Evolutionary conservation across 1,284 basidiomycete genomes (phyloP).

Genomic region (Rhodotorula glutinis): DNA sequence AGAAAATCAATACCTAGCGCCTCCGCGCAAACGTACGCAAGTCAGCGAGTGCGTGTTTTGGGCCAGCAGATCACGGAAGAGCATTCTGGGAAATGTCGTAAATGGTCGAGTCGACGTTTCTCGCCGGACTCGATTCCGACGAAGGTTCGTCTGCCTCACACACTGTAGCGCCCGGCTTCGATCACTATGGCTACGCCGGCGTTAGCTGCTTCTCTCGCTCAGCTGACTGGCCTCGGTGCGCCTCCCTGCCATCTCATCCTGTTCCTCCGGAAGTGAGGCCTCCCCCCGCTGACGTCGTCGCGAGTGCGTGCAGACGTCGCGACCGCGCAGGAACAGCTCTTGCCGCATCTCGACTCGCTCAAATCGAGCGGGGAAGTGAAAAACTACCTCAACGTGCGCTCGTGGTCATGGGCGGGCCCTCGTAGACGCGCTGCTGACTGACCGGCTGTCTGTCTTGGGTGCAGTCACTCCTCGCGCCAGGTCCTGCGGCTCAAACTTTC

Average conservation of each 20-base stretch:
- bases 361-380: not conserved
- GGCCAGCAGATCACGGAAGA: too few relatives aligned
- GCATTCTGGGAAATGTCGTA: too few relatives aligned
- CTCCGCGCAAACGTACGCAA: too few relatives aligned
- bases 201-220: constrained; percentile 12
- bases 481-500: constrained; percentile 45
- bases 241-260: not conserved
- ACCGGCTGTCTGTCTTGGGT: not conserved
- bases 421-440: not conserved
- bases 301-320: not conserved
- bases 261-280: not conserved
- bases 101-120: too few relatives aligned
- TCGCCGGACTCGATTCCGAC: too few relatives aligned
- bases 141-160: too few relatives aligned
- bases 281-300: not conserved
- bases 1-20: too few relatives aligned
- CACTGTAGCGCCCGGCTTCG: too few relatives aligned
- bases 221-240: constrained; percentile 27
- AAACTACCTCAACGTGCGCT: constrained; percentile 19
- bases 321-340: constrained; percentile 11
- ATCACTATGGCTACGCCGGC: not conserved
- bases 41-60: too few relatives aligned
- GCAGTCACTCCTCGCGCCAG: constrained; percentile 49
- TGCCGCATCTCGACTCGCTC: constrained; percentile 22
- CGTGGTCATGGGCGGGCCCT: not conserved